These are phyloP conservation scores for Sporothrix pseudoabietina DNA, from an alignment of 2,329 filamentous ascomycete genomes.

Conservation along the genomic window DNA sequence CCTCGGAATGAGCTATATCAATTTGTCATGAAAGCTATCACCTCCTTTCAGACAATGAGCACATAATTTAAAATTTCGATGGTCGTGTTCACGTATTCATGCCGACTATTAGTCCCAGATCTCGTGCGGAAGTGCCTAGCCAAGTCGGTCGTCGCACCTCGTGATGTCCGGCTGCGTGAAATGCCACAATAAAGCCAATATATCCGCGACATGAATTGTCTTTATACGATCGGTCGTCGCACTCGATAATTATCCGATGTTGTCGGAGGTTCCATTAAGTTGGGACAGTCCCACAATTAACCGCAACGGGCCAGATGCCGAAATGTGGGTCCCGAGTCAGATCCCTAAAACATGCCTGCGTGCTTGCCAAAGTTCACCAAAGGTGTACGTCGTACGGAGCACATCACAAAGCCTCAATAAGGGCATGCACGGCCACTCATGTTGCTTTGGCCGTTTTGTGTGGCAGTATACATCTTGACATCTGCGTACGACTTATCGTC, in stretches of 20 bases:
- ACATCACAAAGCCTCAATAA: too few relatives aligned
- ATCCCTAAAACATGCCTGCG: neutral
- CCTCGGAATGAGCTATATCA: neutral
- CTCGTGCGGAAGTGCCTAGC: too few relatives aligned
- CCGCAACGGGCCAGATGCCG: neutral
- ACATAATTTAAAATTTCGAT: neutral
- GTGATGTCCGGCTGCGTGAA: neutral
- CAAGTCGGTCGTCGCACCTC: neutral
- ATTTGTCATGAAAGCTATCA: neutral
- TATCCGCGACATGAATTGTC: neutral
- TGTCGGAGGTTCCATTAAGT: neutral
- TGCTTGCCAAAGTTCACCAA: too few relatives aligned
- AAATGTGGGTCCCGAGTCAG: neutral
- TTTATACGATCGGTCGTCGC: neutral
- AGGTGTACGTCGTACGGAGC: too few relatives aligned
- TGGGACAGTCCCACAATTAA: neutral
- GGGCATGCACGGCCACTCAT: too few relatives aligned
- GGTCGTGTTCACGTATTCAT: neutral
- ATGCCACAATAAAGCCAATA: neutral
- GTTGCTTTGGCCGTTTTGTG: too few relatives aligned
- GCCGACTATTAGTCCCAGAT: neutral
- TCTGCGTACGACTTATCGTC: too few relatives aligned
- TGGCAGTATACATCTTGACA: too few relatives aligned
- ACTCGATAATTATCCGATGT: conserved; percentile 6
- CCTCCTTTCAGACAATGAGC: neutral